Conservation (phyloP, 2,329 filamentous ascomycete species). For the Rugonectria rugulosa region DNA sequence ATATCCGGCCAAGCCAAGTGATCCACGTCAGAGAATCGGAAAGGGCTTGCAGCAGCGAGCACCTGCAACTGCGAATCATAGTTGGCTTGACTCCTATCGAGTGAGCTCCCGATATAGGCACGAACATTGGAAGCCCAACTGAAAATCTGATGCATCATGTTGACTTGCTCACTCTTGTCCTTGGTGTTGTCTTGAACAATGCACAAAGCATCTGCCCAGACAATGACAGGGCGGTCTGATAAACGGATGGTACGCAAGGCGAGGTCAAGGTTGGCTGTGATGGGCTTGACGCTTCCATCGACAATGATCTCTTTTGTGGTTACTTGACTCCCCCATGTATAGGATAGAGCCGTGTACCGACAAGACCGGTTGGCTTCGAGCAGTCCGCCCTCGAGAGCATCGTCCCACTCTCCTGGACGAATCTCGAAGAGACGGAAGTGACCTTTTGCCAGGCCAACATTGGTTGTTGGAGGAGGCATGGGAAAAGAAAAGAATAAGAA, state of each 20-base stretch:
- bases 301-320: conserved; percentile 27
- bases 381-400: conserved; percentile 20
- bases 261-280: conserved; percentile 40
- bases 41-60: conserved; percentile 9
- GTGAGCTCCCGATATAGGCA: conserved; percentile 24
- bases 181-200: conserved; percentile 35
- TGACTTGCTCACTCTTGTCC: conserved; percentile 37
- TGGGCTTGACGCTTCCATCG: conserved; percentile 27
- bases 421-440: conserved; percentile 26
- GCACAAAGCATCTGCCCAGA: conserved; percentile 40
- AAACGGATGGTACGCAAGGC: conserved; percentile 38
- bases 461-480: conserved; percentile 11
- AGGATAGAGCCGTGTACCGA: conserved; percentile 38
- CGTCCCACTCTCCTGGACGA: conserved; percentile 24
- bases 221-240: conserved; percentile 1
- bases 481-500: not conserved
- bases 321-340: conserved; percentile 37
- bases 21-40: conserved; percentile 15
- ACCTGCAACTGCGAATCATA: conserved; percentile 14
- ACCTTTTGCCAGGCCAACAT: conserved; percentile 14
- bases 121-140: conserved; percentile 26
- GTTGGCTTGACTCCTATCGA: conserved; percentile 9
- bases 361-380: conserved; percentile 23
- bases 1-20: conserved; percentile 13
- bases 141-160: conserved; percentile 35